Percentiles rank a stretch among this genome's conserved stretches.
Evolutionary conservation across 129 eudicot species (phyloP).

Genomic region (Oenanthe sinensis): DNA sequence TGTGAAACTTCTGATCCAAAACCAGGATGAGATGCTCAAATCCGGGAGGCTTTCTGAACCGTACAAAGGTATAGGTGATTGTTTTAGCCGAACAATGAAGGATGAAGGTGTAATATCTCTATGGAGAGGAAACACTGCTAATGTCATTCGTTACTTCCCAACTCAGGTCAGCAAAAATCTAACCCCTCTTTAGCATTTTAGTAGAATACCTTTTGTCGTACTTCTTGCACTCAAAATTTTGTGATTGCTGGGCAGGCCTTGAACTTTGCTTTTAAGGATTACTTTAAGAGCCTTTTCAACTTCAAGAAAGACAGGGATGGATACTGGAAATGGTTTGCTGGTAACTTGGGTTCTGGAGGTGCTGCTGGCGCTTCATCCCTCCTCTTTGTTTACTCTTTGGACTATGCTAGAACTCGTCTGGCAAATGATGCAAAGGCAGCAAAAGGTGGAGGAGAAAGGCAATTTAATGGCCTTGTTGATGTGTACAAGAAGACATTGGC

Average conservation of each 20-base stretch:
- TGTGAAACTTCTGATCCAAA: constrained; percentile 44
- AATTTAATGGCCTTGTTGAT: constrained; percentile 44
- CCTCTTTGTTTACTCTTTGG: constrained; percentile 49
- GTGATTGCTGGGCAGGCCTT: constrained; percentile 28
- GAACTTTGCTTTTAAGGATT: constrained; percentile 65
- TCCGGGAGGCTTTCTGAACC: constrained; percentile 41
- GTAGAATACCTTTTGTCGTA: background rate
- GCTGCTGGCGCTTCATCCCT: constrained; percentile 60
- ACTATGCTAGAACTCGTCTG: constrained; percentile 53
- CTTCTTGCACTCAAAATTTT: background rate
- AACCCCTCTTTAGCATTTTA: background rate
- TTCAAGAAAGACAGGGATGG: constrained; percentile 53
- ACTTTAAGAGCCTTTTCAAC: constrained; percentile 57
- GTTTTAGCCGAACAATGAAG: constrained; percentile 40
- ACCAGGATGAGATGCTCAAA: constrained; percentile 55
- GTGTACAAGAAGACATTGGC: constrained; percentile 56
- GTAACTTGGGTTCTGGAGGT: constrained; percentile 56
- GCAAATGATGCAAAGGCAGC: constrained; percentile 51
- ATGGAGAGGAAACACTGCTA: constrained; percentile 58
- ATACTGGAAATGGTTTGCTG: constrained; percentile 66
- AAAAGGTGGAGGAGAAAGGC: constrained; percentile 50
- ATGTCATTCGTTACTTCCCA: constrained; percentile 53
- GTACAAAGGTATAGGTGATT: constrained; percentile 44
- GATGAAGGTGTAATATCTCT: constrained; percentile 42
- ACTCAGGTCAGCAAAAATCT: constrained; percentile 31